These are phyloP conservation scores for Eucalyptus pauciflora DNA, from an alignment of 345 rosid species.

Conservation along the genomic window DNA sequence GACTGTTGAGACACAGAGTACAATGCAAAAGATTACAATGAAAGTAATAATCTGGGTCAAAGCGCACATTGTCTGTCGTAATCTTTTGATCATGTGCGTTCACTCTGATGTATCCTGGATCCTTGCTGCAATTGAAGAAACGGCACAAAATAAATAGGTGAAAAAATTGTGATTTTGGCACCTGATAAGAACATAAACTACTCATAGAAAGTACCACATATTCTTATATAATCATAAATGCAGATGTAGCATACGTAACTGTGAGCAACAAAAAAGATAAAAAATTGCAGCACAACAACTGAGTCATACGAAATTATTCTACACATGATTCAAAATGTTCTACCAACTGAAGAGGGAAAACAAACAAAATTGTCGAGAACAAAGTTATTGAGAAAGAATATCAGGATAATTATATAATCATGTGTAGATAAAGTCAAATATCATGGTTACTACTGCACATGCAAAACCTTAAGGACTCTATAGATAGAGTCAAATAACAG, in stretches of 20 bases:
- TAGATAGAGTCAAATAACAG: background rate
- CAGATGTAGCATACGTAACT: background rate
- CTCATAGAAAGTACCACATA: background rate
- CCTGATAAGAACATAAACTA: background rate
- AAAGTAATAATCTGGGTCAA: background rate
- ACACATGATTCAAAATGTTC: background rate
- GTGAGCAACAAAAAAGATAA: background rate
- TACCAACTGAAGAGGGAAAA: background rate
- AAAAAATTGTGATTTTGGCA: background rate
- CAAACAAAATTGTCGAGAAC: background rate
- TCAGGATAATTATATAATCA: background rate
- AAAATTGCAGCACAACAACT: background rate
- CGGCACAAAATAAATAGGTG: background rate
- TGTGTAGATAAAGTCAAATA: background rate
- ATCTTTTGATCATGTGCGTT: conserved; percentile 58
- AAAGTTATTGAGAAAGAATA: background rate
- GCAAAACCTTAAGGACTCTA: background rate
- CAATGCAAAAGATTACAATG: background rate
- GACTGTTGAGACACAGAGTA: background rate
- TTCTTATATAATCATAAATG: background rate
- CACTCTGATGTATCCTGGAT: conserved; percentile 88
- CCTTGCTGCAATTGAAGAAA: conserved; percentile 51
- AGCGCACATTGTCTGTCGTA: conserved; percentile 83
- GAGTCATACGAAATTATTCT: background rate
- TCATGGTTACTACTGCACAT: background rate